Evolutionary conservation across 2,329 filamentous ascomycete genomes (phyloP), one percentile per base, ranked within the genome.

Genomic region (Phoma herbarum): DNA sequence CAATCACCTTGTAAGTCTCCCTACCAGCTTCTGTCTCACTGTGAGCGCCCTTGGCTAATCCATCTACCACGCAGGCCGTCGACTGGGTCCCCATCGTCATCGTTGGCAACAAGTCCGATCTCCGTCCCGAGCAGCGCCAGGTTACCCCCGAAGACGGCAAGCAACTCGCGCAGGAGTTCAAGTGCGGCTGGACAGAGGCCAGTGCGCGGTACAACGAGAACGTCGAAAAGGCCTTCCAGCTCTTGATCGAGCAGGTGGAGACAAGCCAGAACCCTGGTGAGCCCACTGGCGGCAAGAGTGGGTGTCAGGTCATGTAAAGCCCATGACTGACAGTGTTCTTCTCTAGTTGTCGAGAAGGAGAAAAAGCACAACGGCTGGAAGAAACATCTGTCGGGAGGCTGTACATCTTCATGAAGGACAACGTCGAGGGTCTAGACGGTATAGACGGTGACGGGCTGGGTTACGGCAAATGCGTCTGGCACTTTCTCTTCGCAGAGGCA

Each of bases 41-140:
- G 12, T 31, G 16, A 28, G 28, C 6, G 9, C 16, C 10, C 12
- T 20, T 26, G 33, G 33, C 45, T 59, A 25, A 59, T 31, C 52
- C 25, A 9, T 23, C 10, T 29, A 50, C 20, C 29, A 28, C 53
- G 43, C 67, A 97, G 91, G 95, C 95, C 66, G 91, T 93, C 59
- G 93, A 97, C 70, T 90, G 90, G 77, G 92, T 97, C 51, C 95
- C 95, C 10, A 89, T 98, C 69, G 92, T 96, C 69, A 90, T 99
- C 62, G 93, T 99, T 52, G 95, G 93, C 69, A 99, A 99, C 84
- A 99, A 99, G 83, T 93, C 90, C 76, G 95, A 99, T 78, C 84
- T 99, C 57, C 89, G 92, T 61, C 89, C 93, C 52, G 94, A 97
- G 78, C 93, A 97, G 81, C 90, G 95, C 67, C 93, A 98, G 79